phyloP scores from a whole-genome alignment of 495 filamentous ascomycete genomes.

The Lepraria neglecta region DNA sequence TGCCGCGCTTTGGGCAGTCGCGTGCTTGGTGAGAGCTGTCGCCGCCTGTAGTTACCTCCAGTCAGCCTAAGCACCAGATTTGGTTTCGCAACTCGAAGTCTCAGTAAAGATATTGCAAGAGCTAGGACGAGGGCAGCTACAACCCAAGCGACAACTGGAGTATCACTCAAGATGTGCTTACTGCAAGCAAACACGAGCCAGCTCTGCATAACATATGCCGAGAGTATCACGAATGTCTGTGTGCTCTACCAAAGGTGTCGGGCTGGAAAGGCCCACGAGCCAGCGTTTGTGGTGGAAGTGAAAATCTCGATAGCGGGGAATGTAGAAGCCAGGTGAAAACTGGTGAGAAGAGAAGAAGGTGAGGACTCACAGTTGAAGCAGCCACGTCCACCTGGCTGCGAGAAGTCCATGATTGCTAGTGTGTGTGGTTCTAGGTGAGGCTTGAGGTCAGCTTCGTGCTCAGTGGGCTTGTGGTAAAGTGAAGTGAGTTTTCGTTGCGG shows the following conservation, averaged over 20 bases:
- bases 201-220: too few species aligned
- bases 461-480: background rate
- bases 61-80: conserved; percentile 20
- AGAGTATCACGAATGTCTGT: background rate
- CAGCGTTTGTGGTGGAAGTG: background rate
- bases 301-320: conserved; percentile 19
- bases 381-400: conserved; percentile 50
- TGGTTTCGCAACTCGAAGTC: background rate
- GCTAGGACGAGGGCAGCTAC: too few species aligned
- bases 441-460: background rate
- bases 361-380: conserved; percentile 75
- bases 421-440: background rate
- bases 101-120: background rate
- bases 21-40: conserved; percentile 78
- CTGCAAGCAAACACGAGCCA: too few species aligned
- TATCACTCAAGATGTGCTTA: too few species aligned
- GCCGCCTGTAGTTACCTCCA: conserved; percentile 50
- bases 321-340: background rate
- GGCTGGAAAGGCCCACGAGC: background rate
- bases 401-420: conserved; percentile 43
- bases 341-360: background rate
- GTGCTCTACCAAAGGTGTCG: background rate
- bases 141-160: too few species aligned
- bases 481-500: background rate
- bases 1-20: conserved; percentile 91